Percentiles rank a stretch among this genome's conserved stretches.
These are phyloP conservation scores for Fusarium agapanthi DNA, from an alignment of 2,329 filamentous ascomycete genomes.

Conservation along the genomic window DNA sequence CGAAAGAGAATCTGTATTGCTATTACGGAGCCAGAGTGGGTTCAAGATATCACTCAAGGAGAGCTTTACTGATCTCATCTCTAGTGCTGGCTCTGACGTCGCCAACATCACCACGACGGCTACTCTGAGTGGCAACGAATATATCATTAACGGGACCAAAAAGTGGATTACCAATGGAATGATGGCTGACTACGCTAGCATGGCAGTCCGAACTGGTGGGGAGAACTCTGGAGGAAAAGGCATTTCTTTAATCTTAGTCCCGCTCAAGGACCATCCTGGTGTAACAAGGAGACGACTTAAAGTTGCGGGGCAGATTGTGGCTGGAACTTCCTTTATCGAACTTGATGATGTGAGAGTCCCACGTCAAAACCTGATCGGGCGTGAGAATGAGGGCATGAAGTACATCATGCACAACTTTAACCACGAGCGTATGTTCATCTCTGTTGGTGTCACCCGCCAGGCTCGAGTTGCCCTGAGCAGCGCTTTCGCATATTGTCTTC, in stretches of 20 bases:
- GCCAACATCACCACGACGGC: not conserved
- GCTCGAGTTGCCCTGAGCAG: not conserved
- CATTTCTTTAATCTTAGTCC: not conserved
- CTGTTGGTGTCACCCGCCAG: not conserved
- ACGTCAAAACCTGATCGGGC: not conserved
- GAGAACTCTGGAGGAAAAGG: not conserved
- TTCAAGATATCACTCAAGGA: not conserved
- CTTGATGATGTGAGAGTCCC: not conserved
- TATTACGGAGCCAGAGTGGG: not conserved
- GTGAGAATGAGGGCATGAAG: not conserved
- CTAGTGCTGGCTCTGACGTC: not conserved
- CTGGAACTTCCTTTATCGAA: not conserved
- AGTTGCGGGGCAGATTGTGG: not conserved
- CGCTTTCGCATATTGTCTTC: not conserved
- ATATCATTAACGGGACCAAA: not conserved
- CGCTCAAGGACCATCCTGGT: not conserved
- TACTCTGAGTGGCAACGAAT: not conserved
- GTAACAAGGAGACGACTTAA: not conserved
- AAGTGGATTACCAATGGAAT: not conserved
- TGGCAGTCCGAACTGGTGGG: not conserved
- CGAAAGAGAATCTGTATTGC: not conserved
- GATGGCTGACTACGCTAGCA: not conserved
- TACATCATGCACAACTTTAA: not conserved
- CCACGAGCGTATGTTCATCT: not conserved
- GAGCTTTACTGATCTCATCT: not conserved